phyloP scores from a whole-genome alignment of 495 filamentous ascomycete genomes.

The Neurospora sp. region DNA sequence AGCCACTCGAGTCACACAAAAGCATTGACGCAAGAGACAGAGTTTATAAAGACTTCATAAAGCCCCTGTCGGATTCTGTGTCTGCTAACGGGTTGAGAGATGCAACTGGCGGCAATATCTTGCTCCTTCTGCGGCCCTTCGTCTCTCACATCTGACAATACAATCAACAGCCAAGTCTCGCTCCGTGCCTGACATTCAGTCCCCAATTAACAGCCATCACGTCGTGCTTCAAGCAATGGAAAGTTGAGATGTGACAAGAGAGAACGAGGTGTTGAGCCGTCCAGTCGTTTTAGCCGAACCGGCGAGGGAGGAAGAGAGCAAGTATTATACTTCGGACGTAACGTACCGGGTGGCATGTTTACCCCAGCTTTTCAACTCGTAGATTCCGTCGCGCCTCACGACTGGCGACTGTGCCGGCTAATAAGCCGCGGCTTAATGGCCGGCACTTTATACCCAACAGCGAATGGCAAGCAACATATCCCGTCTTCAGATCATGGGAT shows the following conservation, averaged over 20 bases:
- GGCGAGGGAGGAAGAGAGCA: background rate
- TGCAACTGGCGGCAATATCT: background rate
- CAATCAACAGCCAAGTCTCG: background rate
- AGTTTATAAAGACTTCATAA: background rate
- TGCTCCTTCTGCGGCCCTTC: background rate
- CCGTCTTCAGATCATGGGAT: slow-evolving; percentile 21
- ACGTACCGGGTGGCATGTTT: background rate
- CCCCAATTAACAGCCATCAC: background rate
- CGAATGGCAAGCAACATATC: slow-evolving; percentile 13
- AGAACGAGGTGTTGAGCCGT: background rate
- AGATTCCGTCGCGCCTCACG: background rate
- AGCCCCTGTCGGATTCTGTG: background rate
- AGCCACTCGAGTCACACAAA: background rate
- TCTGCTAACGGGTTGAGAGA: background rate
- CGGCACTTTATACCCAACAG: slow-evolving; percentile 8
- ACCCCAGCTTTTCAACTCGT: background rate
- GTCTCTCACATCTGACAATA: background rate
- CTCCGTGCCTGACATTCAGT: background rate
- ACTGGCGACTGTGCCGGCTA: slow-evolving; percentile 5
- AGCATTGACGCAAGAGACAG: background rate
- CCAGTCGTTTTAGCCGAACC: background rate
- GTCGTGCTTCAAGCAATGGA: background rate
- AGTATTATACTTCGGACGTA: background rate
- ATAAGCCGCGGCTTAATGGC: slow-evolving; percentile 14
- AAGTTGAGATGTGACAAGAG: background rate